A percentile compares a stretch with the other conserved stretches of the same genome.
Conservation (phyloP, 129 eudicot species). For the Tagetes erecta region DNA sequence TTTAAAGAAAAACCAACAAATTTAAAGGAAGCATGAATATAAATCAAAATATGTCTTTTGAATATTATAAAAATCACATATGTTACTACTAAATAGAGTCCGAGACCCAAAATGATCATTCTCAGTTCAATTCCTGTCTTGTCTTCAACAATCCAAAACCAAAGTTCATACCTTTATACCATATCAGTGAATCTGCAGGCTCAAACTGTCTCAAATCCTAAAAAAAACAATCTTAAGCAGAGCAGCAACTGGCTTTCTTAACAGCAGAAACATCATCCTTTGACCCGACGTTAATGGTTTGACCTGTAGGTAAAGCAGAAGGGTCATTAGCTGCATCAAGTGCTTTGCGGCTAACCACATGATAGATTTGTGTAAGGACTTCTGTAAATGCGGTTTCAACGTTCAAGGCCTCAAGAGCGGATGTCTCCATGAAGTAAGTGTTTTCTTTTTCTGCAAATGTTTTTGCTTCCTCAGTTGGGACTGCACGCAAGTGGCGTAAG, state of each 20-base stretch:
- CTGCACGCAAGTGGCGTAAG: constrained; percentile 74
- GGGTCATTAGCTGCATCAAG: constrained; percentile 63
- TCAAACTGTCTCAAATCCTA: constrained; percentile 31
- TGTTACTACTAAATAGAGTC: constrained; percentile 32
- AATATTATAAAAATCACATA: constrained; percentile 29
- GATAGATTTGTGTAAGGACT: constrained; percentile 65
- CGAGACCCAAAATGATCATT: constrained; percentile 27
- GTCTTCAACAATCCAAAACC: constrained; percentile 16
- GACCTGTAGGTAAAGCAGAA: constrained; percentile 60
- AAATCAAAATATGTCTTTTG: constrained; percentile 23
- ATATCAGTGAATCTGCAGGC: constrained; percentile 17
- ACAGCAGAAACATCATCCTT: constrained; percentile 71
- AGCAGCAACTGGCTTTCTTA: constrained; percentile 63
- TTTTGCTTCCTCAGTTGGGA: constrained; percentile 70
- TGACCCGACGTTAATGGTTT: constrained; percentile 57
- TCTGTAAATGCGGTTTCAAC: constrained; percentile 77
- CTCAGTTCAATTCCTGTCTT: constrained; percentile 21
- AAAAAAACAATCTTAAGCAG: constrained; percentile 34
- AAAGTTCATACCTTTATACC: constrained; percentile 20
- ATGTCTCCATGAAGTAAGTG: constrained; percentile 73
- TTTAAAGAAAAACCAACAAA: neutral
- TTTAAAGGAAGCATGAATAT: neutral
- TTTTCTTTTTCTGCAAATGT: constrained; percentile 74
- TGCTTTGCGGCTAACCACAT: constrained; percentile 70
- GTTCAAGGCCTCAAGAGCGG: constrained; percentile 74